phyloP scores from a whole-genome alignment of 768 basidiomycete genomes.

The Mycena floridula region DNA sequence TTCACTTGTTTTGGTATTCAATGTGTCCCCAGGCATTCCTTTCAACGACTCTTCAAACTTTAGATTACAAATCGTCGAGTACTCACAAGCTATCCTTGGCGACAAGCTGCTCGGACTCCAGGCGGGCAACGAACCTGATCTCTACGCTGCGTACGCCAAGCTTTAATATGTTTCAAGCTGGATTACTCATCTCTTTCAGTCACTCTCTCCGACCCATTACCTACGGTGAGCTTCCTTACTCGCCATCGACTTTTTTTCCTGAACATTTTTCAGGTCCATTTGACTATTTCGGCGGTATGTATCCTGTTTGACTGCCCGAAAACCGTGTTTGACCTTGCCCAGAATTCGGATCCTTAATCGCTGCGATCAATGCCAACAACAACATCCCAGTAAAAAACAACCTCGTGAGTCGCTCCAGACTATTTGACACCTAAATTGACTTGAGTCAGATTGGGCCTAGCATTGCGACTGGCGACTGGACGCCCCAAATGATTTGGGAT shows the following conservation, averaged over 20 bases:
- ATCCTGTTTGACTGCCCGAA: too few species aligned
- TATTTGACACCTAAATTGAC: too few species aligned
- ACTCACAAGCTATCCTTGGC: conserved; percentile 63
- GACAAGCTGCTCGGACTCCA: conserved; percentile 62
- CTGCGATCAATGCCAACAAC: conserved; percentile 26
- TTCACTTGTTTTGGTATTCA: neutral
- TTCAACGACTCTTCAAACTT: conserved; percentile 61
- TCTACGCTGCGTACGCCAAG: conserved; percentile 32
- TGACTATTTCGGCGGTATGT: too few species aligned
- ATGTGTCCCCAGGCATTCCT: conserved; percentile 33
- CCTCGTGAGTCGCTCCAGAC: too few species aligned
- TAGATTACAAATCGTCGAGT: conserved; percentile 50
- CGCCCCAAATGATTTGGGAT: conserved; percentile 44
- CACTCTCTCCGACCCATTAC: conserved; percentile 30
- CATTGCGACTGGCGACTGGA: conserved; percentile 49
- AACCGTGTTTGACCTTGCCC: too few species aligned
- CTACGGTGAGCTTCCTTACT: too few species aligned
- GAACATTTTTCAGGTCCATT: too few species aligned
- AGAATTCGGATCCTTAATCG: conserved; percentile 47
- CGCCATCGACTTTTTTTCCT: too few species aligned
- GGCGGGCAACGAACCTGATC: conserved; percentile 60
- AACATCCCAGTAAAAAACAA: conserved; percentile 34
- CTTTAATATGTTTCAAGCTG: neutral
- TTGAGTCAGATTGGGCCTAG: conserved; percentile 60
- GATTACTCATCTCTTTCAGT: neutral